phyloP scores from a whole-genome alignment of 352 stramenopile genomes.

The Phytophthora boehmeriae region DNA sequence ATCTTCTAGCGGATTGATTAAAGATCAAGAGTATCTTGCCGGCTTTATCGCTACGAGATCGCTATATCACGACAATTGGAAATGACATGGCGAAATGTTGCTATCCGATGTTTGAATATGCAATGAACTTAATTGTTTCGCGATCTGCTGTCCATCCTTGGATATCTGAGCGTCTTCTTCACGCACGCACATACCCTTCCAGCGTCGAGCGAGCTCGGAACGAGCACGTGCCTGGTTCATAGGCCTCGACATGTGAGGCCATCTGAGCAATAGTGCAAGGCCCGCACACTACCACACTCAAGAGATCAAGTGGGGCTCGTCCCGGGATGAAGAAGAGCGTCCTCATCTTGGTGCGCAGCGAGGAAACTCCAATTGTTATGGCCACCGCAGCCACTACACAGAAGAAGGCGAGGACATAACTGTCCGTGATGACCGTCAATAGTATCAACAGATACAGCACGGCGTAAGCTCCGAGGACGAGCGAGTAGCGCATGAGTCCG shows the following conservation, averaged over 20 bases:
- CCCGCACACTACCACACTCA: slow-evolving; percentile 39
- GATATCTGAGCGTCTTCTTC: slow-evolving; percentile 1
- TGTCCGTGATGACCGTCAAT: slow-evolving; percentile 25
- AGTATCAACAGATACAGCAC: slow-evolving; percentile 40
- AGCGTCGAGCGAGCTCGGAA: slow-evolving; percentile 45
- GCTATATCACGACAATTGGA: too few species aligned
- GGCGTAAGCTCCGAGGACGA: slow-evolving; percentile 46
- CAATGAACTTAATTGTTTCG: too few species aligned
- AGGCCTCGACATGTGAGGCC: slow-evolving; percentile 48
- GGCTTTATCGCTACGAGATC: too few species aligned
- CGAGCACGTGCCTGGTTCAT: slow-evolving; percentile 37
- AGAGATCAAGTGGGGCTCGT: slow-evolving; percentile 32
- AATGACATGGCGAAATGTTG: too few species aligned
- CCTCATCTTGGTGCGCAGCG: slow-evolving; percentile 48
- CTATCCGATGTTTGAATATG: too few species aligned
- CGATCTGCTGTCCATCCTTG: background rate
- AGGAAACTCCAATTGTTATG: slow-evolving; percentile 11
- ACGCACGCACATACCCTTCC: slow-evolving; percentile 38
- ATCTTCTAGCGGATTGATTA: too few species aligned
- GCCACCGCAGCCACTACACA: slow-evolving; percentile 28
- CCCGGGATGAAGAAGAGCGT: slow-evolving; percentile 53
- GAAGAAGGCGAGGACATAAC: slow-evolving; percentile 18
- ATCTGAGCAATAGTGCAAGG: slow-evolving; percentile 56
- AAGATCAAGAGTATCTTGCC: too few species aligned
- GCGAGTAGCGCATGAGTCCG: slow-evolving; percentile 51